Conservation (phyloP, 2,329 filamentous ascomycete species). For the Drechslerella stenobrocha region DNA sequence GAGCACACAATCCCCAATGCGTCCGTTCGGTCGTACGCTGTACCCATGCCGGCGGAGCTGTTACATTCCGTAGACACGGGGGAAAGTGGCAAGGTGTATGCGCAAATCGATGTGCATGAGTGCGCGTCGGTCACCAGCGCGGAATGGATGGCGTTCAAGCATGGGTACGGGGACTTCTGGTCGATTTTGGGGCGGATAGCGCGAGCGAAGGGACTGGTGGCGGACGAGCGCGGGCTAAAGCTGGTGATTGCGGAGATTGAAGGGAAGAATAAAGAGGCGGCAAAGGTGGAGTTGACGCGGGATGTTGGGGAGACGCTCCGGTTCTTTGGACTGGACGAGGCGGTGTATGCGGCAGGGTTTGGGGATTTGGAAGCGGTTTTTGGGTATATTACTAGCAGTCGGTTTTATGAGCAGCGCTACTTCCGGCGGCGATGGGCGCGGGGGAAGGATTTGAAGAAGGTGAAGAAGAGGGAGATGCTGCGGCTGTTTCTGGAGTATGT, state of each 20-base stretch:
- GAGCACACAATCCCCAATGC: constrained; percentile 14
- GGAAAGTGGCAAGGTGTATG: constrained; percentile 54
- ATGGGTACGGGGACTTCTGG: constrained; percentile 73
- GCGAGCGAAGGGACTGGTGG: constrained; percentile 67
- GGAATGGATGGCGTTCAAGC: constrained; percentile 69
- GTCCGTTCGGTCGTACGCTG: constrained; percentile 58
- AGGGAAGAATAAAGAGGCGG: constrained; percentile 61
- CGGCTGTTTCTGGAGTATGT: constrained; percentile 53
- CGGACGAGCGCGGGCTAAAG: constrained; percentile 67
- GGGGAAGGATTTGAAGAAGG: constrained; percentile 50
- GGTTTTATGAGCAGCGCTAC: constrained; percentile 62
- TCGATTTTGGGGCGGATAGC: constrained; percentile 68
- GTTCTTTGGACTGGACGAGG: constrained; percentile 66
- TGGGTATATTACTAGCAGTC: constrained; percentile 64
- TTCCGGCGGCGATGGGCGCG: constrained; percentile 48
- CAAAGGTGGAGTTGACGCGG: constrained; percentile 65
- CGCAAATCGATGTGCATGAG: constrained; percentile 72
- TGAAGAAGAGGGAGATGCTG: constrained; percentile 52
- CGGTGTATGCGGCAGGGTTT: constrained; percentile 64
- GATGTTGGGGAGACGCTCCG: constrained; percentile 63
- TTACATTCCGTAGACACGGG: background rate
- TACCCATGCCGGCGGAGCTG: constrained; percentile 59
- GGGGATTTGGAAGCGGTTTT: constrained; percentile 63
- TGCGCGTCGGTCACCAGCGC: constrained; percentile 58
- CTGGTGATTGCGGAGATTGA: constrained; percentile 72